These are phyloP conservation scores for Morella rubra DNA, from an alignment of 306 rosid species.

Conservation along the genomic window DNA sequence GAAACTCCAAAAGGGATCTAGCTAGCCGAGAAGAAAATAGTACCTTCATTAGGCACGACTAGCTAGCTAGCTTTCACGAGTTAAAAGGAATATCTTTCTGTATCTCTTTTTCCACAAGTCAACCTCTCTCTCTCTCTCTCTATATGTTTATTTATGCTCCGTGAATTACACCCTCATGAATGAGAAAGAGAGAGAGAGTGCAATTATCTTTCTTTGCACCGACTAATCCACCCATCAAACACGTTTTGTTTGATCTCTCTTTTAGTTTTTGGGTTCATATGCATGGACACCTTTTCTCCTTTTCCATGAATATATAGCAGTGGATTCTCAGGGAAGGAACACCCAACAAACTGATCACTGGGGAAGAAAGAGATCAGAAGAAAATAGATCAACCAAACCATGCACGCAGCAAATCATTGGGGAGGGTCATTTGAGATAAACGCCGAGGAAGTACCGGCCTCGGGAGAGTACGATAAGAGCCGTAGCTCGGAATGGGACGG, in stretches of 20 bases:
- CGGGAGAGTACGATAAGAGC: neutral
- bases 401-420: constrained; percentile 59
- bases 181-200: neutral
- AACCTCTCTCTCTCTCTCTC: neutral
- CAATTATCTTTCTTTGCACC: neutral
- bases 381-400: neutral
- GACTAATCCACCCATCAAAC: neutral
- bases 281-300: neutral
- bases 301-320: neutral
- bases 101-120: neutral
- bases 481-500: constrained; percentile 41
- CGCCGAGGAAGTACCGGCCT: constrained; percentile 3
- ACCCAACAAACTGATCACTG: neutral
- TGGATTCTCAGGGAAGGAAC: neutral
- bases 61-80: no score
- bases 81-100: neutral
- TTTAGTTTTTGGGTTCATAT: neutral
- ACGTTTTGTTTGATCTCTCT: neutral
- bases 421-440: constrained; percentile 55
- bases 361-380: neutral
- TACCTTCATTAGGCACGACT: no score
- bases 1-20: no score
- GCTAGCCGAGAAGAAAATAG: no score
- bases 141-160: neutral
- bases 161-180: neutral